Evolutionary conservation across 768 basidiomycete species (phyloP), one percentile per base, ranked within the genome.

Genomic region (Cystoderma amianthinum): DNA sequence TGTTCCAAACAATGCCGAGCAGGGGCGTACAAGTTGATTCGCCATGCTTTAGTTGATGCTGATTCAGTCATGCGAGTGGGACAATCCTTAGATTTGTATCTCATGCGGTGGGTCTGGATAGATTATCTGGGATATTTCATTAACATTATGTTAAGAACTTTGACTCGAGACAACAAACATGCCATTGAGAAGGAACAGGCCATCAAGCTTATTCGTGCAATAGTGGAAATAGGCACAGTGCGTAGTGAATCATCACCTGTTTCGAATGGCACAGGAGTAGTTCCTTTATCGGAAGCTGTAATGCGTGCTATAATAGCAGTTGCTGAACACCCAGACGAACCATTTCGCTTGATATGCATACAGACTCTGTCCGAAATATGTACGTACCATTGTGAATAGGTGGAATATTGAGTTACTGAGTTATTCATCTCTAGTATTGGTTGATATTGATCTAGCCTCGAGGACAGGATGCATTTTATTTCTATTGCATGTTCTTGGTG

Each of bases 231-330:
- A 25, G 84, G 86, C 10, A 80, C 82, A 10, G 72, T 76, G 38
- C 67, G 69, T 32, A 65, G 58, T 17, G 71, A 76, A 32, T 65
- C 73, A 19, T 63, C 65, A 32, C 49, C 48, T 4, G 57, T 67
- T 19, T 62, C 63, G 16, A 62, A 62, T 28, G 68, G 67, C 7
- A 55, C 67, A 7, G 71, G 72, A 9, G 57, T 58, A 2, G 72
- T 85, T 3, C 81, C 80, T 10, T 57, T 92, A 38, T 82, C 85
- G 5, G 80, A 87, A 51, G 67, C 80, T 20, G 74, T 92, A 38
- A 78, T 97, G 65, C 78, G 96, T 22, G 87, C 90, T 9, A 64
- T 98, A n/a, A 79, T 97, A 30, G 89, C 94, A 6, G 78, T 96
- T 10, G 92, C 94, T 0, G 96, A 99, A 58, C 86, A 91, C 43